Evolutionary conservation across 2,329 filamentous ascomycete genomes (phyloP).

Genomic region (Eutypella sp.): DNA sequence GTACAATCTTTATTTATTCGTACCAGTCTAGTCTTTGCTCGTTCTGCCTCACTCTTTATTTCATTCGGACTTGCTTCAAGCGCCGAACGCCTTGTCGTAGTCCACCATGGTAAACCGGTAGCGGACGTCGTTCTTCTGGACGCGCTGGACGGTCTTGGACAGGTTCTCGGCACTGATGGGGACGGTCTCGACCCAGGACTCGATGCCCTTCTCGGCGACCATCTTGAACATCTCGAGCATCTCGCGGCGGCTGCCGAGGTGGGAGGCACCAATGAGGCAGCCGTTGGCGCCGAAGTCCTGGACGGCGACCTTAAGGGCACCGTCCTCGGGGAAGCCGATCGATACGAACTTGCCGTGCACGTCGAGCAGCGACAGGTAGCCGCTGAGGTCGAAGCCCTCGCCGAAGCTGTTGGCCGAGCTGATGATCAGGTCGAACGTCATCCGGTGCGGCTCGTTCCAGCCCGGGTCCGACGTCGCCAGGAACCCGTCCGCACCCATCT

Average conservation of each 20-base stretch:
- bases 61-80: conserved; percentile 9
- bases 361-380: conserved; percentile 76
- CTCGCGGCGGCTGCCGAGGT: conserved; percentile 66
- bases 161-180: conserved; percentile 69
- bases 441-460: conserved; percentile 52
- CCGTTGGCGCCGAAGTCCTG: conserved; percentile 74
- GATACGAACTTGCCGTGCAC: conserved; percentile 77
- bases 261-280: conserved; percentile 64
- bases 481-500: conserved; percentile 58
- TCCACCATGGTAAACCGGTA: conserved; percentile 73
- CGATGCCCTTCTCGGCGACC: conserved; percentile 63
- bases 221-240: conserved; percentile 68
- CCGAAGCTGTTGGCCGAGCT: conserved; percentile 67
- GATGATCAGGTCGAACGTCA: conserved; percentile 71
- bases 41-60: conserved; percentile 18
- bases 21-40: too few relatives aligned
- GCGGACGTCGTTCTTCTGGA: conserved; percentile 65
- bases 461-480: conserved; percentile 52
- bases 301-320: conserved; percentile 64
- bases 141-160: conserved; percentile 61
- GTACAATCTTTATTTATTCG: too few relatives aligned
- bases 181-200: conserved; percentile 68
- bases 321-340: conserved; percentile 74
- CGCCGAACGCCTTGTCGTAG: conserved; percentile 64
- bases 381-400: conserved; percentile 60